A percentile compares a stretch with the other conserved stretches of the same genome.
These are phyloP conservation scores for Fusarium gaditjirri DNA, from an alignment of 2,329 filamentous ascomycete species.

Conservation along the genomic window DNA sequence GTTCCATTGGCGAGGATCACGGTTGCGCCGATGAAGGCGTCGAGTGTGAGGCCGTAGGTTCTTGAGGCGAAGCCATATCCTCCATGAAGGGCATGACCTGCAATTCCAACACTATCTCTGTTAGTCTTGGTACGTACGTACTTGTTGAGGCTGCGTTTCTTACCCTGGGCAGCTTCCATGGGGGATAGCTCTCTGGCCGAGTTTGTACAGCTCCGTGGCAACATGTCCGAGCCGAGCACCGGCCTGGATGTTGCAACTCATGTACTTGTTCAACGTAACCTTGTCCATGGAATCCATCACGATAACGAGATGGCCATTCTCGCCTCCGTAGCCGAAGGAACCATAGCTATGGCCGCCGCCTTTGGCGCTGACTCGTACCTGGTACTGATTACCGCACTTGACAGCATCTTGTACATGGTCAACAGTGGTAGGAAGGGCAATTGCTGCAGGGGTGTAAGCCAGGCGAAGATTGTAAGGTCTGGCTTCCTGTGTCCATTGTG, in stretches of 20 bases:
- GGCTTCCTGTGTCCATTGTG: slow-evolving; percentile 49
- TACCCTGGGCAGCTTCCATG: slow-evolving; percentile 66
- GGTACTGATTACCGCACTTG: slow-evolving; percentile 54
- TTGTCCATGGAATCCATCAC: slow-evolving; percentile 53
- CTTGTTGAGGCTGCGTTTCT: background rate
- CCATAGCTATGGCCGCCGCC: slow-evolving; percentile 66
- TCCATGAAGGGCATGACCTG: slow-evolving; percentile 45
- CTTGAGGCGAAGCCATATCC: slow-evolving; percentile 48
- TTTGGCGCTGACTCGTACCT: slow-evolving; percentile 61
- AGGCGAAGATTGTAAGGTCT: slow-evolving; percentile 50
- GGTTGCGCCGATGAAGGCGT: slow-evolving; percentile 45
- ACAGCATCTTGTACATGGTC: slow-evolving; percentile 58
- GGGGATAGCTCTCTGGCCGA: slow-evolving; percentile 55
- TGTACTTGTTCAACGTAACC: slow-evolving; percentile 41
- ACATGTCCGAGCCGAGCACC: slow-evolving; percentile 63
- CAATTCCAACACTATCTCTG: slow-evolving; percentile 41
- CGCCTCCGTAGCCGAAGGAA: slow-evolving; percentile 58
- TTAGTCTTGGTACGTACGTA: background rate
- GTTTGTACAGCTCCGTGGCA: slow-evolving; percentile 52
- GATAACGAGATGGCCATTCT: slow-evolving; percentile 54
- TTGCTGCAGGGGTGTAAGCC: slow-evolving; percentile 45
- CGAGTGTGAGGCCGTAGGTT: slow-evolving; percentile 44
- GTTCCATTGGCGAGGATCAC: slow-evolving; percentile 46
- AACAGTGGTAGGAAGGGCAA: slow-evolving; percentile 47
- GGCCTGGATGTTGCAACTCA: slow-evolving; percentile 47